Conservation (phyloP, 768 basidiomycete species). For the Ramaria sp. region DNA sequence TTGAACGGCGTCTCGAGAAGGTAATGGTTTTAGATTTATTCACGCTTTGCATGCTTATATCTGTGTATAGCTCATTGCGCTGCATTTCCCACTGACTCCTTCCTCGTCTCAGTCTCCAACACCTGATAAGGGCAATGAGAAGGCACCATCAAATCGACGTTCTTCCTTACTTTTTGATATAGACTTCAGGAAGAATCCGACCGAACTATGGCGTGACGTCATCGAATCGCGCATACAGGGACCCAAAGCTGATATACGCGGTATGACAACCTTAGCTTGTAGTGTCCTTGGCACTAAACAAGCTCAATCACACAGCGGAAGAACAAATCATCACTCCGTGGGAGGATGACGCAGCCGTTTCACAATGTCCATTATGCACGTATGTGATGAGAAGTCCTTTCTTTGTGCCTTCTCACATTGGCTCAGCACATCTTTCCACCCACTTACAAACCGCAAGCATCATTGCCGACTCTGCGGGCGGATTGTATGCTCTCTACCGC, state of each 20-base stretch:
- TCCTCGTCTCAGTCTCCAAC: constrained; percentile 3
- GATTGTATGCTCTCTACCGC: constrained; percentile 82
- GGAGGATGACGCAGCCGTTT: constrained; percentile 72
- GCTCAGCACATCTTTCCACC: constrained; percentile 63
- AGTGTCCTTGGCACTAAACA: neutral
- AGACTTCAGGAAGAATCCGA: constrained; percentile 50
- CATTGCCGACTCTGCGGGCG: constrained; percentile 91
- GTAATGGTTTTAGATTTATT: constrained; percentile 25
- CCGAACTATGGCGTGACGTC: constrained; percentile 62
- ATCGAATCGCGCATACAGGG: constrained; percentile 32
- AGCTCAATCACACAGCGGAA: constrained; percentile 33
- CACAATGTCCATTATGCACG: constrained; percentile 81
- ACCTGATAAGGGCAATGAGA: neutral
- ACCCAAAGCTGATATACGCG: constrained; percentile 55
- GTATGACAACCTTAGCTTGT: constrained; percentile 26
- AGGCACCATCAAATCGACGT: constrained; percentile 24
- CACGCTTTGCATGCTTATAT: neutral
- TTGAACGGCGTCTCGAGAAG: constrained; percentile 84
- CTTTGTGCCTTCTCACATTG: neutral
- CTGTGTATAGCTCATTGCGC: neutral
- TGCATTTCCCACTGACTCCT: constrained; percentile 1
- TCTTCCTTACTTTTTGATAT: constrained; percentile 69
- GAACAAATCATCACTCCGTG: constrained; percentile 94
- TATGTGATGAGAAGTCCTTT: constrained; percentile 24
- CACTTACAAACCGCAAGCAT: constrained; percentile 87